Percentiles rank a stretch among this genome's conserved stretches.
These are phyloP conservation scores for Oryza meyeriana DNA, from an alignment of 176 grass and related monocot genomes.

Conservation along the genomic window DNA sequence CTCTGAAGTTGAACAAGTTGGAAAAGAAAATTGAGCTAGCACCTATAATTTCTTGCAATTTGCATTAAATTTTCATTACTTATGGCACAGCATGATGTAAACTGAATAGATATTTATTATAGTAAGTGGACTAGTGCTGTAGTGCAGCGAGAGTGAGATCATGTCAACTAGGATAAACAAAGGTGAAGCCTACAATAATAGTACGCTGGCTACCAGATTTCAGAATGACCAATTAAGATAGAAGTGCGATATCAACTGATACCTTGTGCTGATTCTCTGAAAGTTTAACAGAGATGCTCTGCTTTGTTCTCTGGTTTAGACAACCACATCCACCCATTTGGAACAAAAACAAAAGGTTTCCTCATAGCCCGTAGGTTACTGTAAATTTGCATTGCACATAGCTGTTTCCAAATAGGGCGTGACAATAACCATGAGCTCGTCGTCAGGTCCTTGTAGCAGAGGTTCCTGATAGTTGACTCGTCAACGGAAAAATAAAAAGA, in stretches of 20 bases:
- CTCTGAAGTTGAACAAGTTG: neutral
- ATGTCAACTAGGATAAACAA: slow-evolving; percentile 30
- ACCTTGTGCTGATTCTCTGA: slow-evolving; percentile 31
- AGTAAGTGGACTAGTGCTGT: slow-evolving; percentile 38
- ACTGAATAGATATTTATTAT: slow-evolving; percentile 28
- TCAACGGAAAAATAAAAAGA: slow-evolving; percentile 5
- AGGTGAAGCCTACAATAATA: neutral
- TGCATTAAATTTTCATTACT: slow-evolving; percentile 33
- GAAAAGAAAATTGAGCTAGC: slow-evolving; percentile 6
- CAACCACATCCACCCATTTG: neutral
- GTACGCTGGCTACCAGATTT: neutral
- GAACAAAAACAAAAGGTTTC: neutral
- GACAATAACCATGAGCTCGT: neutral
- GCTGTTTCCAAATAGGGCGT: neutral
- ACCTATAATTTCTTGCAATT: slow-evolving; percentile 9
- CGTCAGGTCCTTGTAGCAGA: slow-evolving; percentile 19
- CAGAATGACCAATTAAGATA: neutral
- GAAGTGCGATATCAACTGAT: slow-evolving; percentile 19
- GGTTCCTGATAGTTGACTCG: slow-evolving; percentile 37
- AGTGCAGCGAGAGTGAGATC: slow-evolving; percentile 29
- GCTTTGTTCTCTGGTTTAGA: slow-evolving; percentile 19
- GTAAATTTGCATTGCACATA: neutral
- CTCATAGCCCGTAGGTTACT: neutral
- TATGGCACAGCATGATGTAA: slow-evolving; percentile 36
- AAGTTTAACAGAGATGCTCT: neutral